Evolutionary conservation across 441 rosid genomes (phyloP).

Genomic region (Pelargonium cotyledonis): DNA sequence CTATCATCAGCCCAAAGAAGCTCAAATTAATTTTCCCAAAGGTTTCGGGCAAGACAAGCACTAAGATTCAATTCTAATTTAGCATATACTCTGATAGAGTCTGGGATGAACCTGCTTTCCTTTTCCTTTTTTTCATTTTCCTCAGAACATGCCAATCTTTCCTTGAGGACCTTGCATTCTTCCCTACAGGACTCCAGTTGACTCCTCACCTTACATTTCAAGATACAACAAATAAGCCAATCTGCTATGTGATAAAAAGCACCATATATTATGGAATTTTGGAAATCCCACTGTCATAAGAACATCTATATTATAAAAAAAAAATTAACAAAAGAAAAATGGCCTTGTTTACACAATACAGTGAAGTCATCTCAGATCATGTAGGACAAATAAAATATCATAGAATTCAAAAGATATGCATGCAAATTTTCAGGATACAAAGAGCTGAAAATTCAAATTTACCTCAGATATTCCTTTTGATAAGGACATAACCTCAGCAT

Average conservation of each 20-base stretch:
- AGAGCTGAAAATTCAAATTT: conserved; percentile 19
- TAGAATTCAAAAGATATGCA: not conserved
- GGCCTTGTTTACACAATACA: not conserved
- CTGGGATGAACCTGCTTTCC: conserved; percentile 47
- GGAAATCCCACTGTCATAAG: not conserved
- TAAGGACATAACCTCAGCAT: conserved; percentile 39
- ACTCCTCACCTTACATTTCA: conserved; percentile 41
- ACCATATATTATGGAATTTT: not conserved
- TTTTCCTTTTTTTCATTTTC: conserved; percentile 42
- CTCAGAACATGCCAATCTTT: conserved; percentile 36
- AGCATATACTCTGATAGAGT: not conserved
- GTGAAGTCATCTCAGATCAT: not conserved
- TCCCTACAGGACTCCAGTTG: conserved; percentile 49
- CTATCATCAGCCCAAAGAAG: no score
- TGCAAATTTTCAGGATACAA: not conserved
- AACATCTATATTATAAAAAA: not conserved
- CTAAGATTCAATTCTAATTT: not conserved
- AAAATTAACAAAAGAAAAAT: not conserved
- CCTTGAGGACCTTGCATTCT: conserved; percentile 50
- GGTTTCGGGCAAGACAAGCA: not conserved
- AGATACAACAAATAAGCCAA: conserved; percentile 12
- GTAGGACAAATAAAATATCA: not conserved
- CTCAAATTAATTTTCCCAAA: no score
- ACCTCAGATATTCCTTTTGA: conserved; percentile 56
- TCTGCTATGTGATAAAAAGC: not conserved